Evolutionary conservation across 2,329 filamentous ascomycete genomes (phyloP).

Genomic region (Phyllosticta citrichinensis): DNA sequence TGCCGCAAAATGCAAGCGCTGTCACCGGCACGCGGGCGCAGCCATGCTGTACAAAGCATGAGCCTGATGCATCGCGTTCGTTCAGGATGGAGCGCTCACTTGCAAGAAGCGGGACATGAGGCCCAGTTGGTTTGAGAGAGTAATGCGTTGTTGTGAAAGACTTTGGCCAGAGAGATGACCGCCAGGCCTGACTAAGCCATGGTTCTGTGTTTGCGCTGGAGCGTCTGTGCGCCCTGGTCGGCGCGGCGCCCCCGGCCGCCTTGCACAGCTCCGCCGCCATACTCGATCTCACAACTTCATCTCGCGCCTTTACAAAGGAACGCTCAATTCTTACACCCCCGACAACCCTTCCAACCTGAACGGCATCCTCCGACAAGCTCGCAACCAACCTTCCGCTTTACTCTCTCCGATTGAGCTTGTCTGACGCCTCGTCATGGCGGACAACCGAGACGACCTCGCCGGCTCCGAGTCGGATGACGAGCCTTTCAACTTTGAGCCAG

Average conservation of each 20-base stretch:
- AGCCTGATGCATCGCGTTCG: not conserved
- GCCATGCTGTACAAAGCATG: conserved; percentile 22
- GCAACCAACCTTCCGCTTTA: not conserved
- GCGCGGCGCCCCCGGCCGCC: not conserved
- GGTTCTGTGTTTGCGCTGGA: too few species aligned
- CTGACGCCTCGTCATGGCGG: not conserved
- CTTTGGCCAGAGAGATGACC: not conserved
- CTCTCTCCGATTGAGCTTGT: not conserved
- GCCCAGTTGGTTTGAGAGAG: not conserved
- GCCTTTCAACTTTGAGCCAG: conserved; percentile 78
- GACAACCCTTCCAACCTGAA: not conserved
- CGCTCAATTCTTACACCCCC: not conserved
- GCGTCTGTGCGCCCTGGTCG: not conserved
- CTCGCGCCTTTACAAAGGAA: not conserved
- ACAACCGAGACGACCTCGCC: conserved; percentile 7
- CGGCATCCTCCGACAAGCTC: not conserved
- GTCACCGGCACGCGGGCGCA: conserved; percentile 35
- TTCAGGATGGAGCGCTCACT: conserved; percentile 16
- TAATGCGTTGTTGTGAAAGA: not conserved
- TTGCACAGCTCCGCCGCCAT: not conserved
- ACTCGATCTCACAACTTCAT: not conserved
- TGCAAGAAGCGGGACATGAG: conserved; percentile 25
- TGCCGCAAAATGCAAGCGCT: conserved; percentile 29
- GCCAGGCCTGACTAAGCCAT: not conserved
- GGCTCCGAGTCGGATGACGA: conserved; percentile 63